These are phyloP conservation scores for Colletotrichum cuscutae DNA, from an alignment of 2,329 filamentous ascomycete genomes.

Conservation along the genomic window DNA sequence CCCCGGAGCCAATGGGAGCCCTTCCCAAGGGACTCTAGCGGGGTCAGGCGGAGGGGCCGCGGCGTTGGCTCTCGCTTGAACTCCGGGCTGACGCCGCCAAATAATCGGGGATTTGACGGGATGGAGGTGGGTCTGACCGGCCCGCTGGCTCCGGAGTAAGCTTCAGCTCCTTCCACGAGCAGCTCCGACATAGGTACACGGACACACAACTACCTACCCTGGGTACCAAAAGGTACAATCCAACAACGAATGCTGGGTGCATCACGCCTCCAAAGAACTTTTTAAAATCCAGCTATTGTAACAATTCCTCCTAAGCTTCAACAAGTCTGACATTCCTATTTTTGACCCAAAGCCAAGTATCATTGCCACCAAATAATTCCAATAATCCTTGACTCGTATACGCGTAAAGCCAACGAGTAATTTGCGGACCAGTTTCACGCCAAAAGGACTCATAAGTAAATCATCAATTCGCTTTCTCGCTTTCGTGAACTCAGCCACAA, in stretches of 20 bases:
- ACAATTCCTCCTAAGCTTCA: too few relatives aligned
- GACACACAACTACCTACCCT: neutral
- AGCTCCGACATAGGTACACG: neutral
- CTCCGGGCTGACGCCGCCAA: constrained; percentile 29
- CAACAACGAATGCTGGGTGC: too few relatives aligned
- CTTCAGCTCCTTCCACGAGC: neutral
- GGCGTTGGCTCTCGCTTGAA: constrained; percentile 27
- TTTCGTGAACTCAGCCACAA: neutral
- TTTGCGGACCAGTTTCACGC: neutral
- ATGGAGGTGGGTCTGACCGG: neutral
- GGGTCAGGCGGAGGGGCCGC: neutral
- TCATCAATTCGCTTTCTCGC: neutral
- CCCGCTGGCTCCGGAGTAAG: neutral
- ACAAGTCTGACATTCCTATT: neutral
- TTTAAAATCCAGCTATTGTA: too few relatives aligned
- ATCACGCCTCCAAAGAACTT: neutral
- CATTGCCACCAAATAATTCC: neutral
- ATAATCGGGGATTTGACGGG: constrained; percentile 1
- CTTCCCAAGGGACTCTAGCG: neutral
- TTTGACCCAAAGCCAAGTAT: neutral
- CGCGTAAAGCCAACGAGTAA: neutral
- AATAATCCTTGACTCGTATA: neutral
- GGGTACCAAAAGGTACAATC: too few relatives aligned
- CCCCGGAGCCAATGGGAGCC: constrained; percentile 2
- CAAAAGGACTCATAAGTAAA: neutral